Percentiles rank a stretch among this genome's conserved stretches.
phyloP scores from a whole-genome alignment of 495 filamentous ascomycete species.

The Venustampulla echinocandica region DNA sequence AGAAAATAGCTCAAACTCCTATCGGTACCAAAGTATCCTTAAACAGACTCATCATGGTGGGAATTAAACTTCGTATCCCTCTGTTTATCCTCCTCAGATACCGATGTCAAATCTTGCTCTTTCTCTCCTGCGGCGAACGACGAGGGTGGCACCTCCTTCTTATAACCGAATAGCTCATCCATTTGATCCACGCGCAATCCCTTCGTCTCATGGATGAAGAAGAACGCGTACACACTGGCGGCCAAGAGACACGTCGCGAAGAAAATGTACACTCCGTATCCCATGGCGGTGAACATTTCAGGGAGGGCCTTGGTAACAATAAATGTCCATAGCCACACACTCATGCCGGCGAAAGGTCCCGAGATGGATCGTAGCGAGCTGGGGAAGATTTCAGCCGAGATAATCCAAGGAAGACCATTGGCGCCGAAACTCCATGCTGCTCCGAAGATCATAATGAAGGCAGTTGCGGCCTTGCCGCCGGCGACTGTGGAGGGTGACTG shows the following conservation, averaged over 20 bases:
- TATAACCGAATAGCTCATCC: slow-evolving; percentile 53
- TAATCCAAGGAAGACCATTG: slow-evolving; percentile 64
- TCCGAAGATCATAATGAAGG: slow-evolving; percentile 76
- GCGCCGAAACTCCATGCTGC: slow-evolving; percentile 63
- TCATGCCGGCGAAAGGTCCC: slow-evolving; percentile 55
- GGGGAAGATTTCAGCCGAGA: slow-evolving; percentile 56
- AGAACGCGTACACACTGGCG: slow-evolving; percentile 54
- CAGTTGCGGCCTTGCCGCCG: slow-evolving; percentile 59
- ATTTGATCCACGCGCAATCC: slow-evolving; percentile 44
- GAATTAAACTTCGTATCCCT: too few species aligned
- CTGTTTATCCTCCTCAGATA: too few species aligned
- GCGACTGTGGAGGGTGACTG: slow-evolving; percentile 34
- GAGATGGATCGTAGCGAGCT: slow-evolving; percentile 56
- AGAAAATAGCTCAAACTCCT: too few species aligned
- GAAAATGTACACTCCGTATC: slow-evolving; percentile 71
- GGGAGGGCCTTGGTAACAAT: slow-evolving; percentile 63
- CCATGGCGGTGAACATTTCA: slow-evolving; percentile 65
- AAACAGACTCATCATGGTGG: too few species aligned
- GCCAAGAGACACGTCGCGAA: slow-evolving; percentile 64
- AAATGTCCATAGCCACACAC: slow-evolving; percentile 68
- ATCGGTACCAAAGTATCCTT: too few species aligned
- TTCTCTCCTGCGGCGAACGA: too few species aligned
- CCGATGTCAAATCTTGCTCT: too few species aligned
- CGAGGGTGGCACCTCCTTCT: too few species aligned
- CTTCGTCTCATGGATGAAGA: slow-evolving; percentile 44